Evolutionary conservation across 495 filamentous ascomycete species (phyloP), one percentile per base, ranked within the genome.

Genomic region (Aspergillus kassunensis): DNA sequence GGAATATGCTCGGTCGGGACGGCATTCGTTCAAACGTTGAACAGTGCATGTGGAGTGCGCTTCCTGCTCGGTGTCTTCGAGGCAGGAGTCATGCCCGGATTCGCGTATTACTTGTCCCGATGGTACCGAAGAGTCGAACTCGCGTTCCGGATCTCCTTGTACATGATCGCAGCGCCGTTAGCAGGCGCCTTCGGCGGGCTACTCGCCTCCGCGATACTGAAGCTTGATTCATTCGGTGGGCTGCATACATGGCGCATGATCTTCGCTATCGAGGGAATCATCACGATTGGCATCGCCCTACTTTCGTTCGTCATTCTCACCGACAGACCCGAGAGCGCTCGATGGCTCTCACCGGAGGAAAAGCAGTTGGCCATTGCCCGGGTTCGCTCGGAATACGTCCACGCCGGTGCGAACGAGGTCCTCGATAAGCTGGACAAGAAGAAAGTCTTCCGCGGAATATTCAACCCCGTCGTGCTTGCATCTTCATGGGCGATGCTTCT

Each of bases 201-300:
- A 21, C 63, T 88, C 1, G 85, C 85, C 6, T 85, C 81, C 3
- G 84, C 63, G 2, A 78, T 80, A 30, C 61, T 78, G 7, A 71
- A 60, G 0, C 62, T 80, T 0, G 60, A 70, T 34, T 56, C 70
- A 51, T 73, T 77, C 36, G 75, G 75, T 4, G 50, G 63, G 39
- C 59, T 79, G 1, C 60, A 61, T 18, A 81, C 75, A 20, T 91
- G 88, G 88, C 74, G 85, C 10, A 76, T 90, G 27, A 74, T 92
- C 21, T 91, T 91, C 63, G 74, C 88, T 9, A 83, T 89, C 21
- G 88, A 92, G 60, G 88, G 88, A 0, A 68, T 90, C 10, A 83
- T 89, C 31, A 84, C 80, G 0, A 72, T 88, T 49, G 45, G 81
- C 2, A 66, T 87, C 2, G 81, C 78, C 0, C 39, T 83, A 2